phyloP scores from a whole-genome alignment of 2,329 filamentous ascomycete species.

The Rutstroemia sydowiana region DNA sequence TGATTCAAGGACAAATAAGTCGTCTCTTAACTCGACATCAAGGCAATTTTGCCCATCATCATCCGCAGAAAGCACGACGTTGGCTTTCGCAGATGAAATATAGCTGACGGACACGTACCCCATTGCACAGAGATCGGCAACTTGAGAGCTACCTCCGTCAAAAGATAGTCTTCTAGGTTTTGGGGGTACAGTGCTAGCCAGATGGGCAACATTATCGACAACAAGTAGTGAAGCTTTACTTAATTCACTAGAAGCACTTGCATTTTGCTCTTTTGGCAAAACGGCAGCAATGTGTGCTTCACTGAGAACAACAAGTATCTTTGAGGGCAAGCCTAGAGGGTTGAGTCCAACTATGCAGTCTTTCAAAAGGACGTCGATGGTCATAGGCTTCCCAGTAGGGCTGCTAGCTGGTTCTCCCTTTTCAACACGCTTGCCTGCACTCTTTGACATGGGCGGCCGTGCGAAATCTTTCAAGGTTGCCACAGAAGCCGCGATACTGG shows the following conservation, averaged over 20 bases:
- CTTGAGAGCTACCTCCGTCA: conserved; percentile 36
- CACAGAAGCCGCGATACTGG: conserved; percentile 70
- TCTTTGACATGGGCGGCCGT: conserved; percentile 34
- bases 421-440: conserved; percentile 7
- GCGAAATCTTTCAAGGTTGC: conserved; percentile 64
- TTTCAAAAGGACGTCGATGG: conserved; percentile 66
- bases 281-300: conserved; percentile 66
- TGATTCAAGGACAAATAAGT: conserved; percentile 83
- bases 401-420: conserved; percentile 1
- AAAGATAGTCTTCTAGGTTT: conserved; percentile 25
- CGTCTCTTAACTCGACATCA: conserved; percentile 75
- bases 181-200: conserved; percentile 17
- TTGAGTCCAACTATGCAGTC: conserved; percentile 83
- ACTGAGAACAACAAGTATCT: conserved; percentile 69
- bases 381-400: conserved; percentile 46
- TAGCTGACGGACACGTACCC: conserved; percentile 85
- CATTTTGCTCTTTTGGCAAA: conserved; percentile 57
- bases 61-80: conserved; percentile 49
- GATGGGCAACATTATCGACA: conserved; percentile 62
- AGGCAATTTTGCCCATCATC: conserved; percentile 57
- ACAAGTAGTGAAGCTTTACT: conserved; percentile 77
- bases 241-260: conserved; percentile 59
- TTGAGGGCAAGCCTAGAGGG: conserved; percentile 67
- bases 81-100: conserved; percentile 71
- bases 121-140: conserved; percentile 49